phyloP scores from a whole-genome alignment of 2,329 filamentous ascomycete genomes.

The Colletotrichum shisoi region DNA sequence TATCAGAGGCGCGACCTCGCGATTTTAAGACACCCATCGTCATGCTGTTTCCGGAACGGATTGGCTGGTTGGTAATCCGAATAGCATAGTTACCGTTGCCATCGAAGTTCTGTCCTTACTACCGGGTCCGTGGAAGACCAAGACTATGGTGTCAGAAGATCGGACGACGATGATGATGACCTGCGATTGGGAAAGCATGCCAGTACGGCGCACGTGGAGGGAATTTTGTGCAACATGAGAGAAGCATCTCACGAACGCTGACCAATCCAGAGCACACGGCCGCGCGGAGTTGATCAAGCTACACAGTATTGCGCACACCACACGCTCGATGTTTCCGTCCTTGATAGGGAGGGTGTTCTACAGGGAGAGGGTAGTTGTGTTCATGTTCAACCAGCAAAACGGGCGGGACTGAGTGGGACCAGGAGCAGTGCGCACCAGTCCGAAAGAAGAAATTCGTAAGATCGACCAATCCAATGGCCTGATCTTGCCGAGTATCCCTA shows the following conservation, averaged over 20 bases:
- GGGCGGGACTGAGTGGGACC: slow-evolving; percentile 4
- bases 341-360: slow-evolving; percentile 4
- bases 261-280: not conserved
- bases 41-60: not conserved
- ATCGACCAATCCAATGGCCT: slow-evolving; percentile 14
- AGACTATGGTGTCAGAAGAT: not conserved
- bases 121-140: not conserved
- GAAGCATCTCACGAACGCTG: not conserved
- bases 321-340: not conserved
- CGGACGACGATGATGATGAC: not conserved
- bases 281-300: not conserved
- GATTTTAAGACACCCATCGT: not conserved
- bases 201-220: not conserved
- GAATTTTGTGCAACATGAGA: not conserved
- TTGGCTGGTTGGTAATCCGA: slow-evolving; percentile 1
- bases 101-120: not conserved
- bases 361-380: not conserved
- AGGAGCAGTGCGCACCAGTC: slow-evolving; percentile 6
- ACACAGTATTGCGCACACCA: not conserved
- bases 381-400: slow-evolving; percentile 25
- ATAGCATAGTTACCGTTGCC: not conserved
- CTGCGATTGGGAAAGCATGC: not conserved
- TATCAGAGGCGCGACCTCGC: slow-evolving; percentile 1
- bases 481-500: not conserved
- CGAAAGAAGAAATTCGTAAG: slow-evolving; percentile 23